These are phyloP conservation scores for Ophioceras dolichostomum DNA, from an alignment of 2,329 filamentous ascomycete genomes.

Conservation along the genomic window DNA sequence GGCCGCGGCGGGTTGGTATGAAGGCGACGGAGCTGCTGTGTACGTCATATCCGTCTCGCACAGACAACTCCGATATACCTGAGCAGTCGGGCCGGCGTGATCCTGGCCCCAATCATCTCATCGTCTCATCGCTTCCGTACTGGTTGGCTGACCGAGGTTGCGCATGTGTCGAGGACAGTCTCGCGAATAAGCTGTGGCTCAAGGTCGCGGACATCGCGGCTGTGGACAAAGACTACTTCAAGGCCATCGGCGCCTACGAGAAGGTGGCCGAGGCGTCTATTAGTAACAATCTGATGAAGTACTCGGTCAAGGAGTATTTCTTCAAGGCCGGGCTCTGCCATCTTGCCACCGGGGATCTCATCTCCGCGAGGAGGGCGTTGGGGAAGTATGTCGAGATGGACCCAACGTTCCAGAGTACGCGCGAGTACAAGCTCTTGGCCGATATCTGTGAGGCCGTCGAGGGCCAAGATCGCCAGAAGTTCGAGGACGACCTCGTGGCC, in stretches of 20 bases:
- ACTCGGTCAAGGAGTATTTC: slow-evolving; percentile 91
- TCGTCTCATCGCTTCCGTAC: no score
- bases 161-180: slow-evolving; percentile 36
- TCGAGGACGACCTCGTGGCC: slow-evolving; percentile 76
- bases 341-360: slow-evolving; percentile 59
- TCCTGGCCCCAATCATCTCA: no score
- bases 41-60: slow-evolving; percentile 29
- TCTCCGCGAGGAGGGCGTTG: slow-evolving; percentile 67
- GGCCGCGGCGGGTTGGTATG: slow-evolving; percentile 78
- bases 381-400: slow-evolving; percentile 75
- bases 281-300: slow-evolving; percentile 85
- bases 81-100: not conserved
- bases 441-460: slow-evolving; percentile 69
- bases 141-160: no score
- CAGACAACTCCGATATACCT: not conserved
- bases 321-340: slow-evolving; percentile 91
- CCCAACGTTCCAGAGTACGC: slow-evolving; percentile 60
- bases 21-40: slow-evolving; percentile 74
- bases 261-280: slow-evolving; percentile 67
- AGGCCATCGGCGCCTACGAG: slow-evolving; percentile 72
- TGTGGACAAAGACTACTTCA: slow-evolving; percentile 72
- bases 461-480: slow-evolving; percentile 67
- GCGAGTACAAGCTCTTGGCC: slow-evolving; percentile 69
- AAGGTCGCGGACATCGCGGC: slow-evolving; percentile 85
- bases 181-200: slow-evolving; percentile 87